A percentile compares a stretch with the other conserved stretches of the same genome.
Evolutionary conservation across 805 yeast genomes (phyloP).

Genomic region (Barnettozyma pratensis): DNA sequence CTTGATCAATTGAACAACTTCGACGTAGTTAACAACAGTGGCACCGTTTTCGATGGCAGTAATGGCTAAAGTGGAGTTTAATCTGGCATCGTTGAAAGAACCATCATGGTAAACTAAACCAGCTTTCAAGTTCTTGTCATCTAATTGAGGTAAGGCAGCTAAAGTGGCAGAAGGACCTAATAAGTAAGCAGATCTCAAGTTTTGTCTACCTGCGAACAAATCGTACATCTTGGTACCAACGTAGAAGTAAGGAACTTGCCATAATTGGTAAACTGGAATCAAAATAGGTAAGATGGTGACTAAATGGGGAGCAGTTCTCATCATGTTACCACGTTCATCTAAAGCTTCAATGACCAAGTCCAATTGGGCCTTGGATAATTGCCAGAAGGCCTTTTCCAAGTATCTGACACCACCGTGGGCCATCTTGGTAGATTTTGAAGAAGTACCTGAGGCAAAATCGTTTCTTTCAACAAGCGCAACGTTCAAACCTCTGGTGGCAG

Average conservation of each 20-base stretch:
- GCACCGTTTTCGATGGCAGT: conserved; percentile 88
- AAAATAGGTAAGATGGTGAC: conserved; percentile 82
- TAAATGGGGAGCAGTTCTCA: conserved; percentile 89
- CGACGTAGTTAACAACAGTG: conserved; percentile 80
- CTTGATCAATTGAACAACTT: conserved; percentile 72
- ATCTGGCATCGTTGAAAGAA: conserved; percentile 85
- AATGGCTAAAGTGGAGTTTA: conserved; percentile 80
- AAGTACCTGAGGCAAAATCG: conserved; percentile 90
- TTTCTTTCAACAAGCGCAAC: conserved; percentile 82
- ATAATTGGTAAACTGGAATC: conserved; percentile 94
- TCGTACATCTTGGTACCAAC: conserved; percentile 90
- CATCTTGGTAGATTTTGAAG: conserved; percentile 91
- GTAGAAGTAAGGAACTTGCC: conserved; percentile 94
- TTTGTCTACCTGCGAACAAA: conserved; percentile 85
- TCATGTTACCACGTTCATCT: conserved; percentile 79
- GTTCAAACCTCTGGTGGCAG: conserved; percentile 82
- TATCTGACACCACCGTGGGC: conserved; percentile 98
- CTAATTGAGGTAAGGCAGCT: conserved; percentile 82
- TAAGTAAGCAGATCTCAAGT: conserved; percentile 72
- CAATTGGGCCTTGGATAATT: conserved; percentile 83
- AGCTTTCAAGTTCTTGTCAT: conserved; percentile 73
- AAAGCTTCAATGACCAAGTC: conserved; percentile 86
- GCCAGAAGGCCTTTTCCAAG: conserved; percentile 91
- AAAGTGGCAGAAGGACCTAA: conserved; percentile 61
- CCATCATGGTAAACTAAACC: conserved; percentile 95